phyloP scores from a whole-genome alignment of 495 filamentous ascomycete genomes.

The Neurospora sp. region DNA sequence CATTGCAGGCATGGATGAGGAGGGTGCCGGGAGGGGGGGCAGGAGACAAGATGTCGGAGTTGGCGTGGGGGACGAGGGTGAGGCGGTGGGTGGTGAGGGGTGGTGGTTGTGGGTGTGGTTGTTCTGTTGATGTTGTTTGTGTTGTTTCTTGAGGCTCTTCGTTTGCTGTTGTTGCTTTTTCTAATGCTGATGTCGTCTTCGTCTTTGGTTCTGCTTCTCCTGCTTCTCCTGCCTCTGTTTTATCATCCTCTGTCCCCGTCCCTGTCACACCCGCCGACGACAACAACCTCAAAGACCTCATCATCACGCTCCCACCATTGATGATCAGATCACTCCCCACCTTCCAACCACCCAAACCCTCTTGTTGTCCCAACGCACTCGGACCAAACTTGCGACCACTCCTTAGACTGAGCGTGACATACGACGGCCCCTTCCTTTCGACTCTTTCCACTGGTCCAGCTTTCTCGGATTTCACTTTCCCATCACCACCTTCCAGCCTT shows the following conservation, averaged over 20 bases:
- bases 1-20: constrained; percentile 24
- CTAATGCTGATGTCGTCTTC: background rate
- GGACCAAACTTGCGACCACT: background rate
- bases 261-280: background rate
- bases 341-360: background rate
- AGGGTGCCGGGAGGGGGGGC: constrained; percentile 13
- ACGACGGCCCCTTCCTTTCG: background rate
- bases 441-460: background rate
- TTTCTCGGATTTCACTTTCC: background rate
- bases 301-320: background rate
- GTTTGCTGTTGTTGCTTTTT: background rate
- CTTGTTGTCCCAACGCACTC: background rate
- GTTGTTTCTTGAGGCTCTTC: background rate
- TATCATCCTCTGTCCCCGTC: background rate
- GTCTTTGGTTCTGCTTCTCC: background rate
- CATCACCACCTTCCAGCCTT: background rate
- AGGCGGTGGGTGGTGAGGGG: background rate
- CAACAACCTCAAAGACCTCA: background rate
- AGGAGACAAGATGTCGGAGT: constrained; percentile 14
- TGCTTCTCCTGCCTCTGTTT: background rate
- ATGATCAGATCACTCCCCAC: background rate
- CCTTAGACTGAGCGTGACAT: background rate
- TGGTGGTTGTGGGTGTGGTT: background rate
- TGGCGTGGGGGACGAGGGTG: constrained; percentile 7
- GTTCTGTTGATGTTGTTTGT: background rate